phyloP scores from a whole-genome alignment of 2,329 filamentous ascomycete genomes.

The Tympanopsis confertula region DNA sequence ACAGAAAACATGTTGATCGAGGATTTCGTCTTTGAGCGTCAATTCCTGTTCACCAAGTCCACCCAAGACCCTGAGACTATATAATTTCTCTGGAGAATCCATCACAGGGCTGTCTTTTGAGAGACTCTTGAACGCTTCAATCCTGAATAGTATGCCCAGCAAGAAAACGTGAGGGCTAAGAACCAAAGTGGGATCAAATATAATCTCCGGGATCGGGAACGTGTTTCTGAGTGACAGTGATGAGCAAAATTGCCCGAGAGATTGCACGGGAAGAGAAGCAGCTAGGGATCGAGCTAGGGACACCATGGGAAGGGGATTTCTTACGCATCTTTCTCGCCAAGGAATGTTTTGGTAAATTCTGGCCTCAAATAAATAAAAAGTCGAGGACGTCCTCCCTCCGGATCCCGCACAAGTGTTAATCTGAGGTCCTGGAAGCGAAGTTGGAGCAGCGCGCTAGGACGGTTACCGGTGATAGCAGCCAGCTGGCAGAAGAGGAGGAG shows the following conservation, averaged over 20 bases:
- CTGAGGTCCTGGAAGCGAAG: slow-evolving; percentile 13
- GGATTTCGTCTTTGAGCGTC: slow-evolving; percentile 15
- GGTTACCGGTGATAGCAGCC: slow-evolving; percentile 13
- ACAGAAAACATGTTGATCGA: slow-evolving; percentile 17
- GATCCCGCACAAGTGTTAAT: slow-evolving; percentile 14
- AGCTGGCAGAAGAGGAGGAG: slow-evolving; percentile 13
- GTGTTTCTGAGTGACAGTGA: slow-evolving; percentile 14
- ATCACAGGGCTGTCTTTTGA: slow-evolving; percentile 9
- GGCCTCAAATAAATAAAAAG: slow-evolving; percentile 13
- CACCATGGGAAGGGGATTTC: slow-evolving; percentile 2
- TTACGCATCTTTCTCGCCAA: slow-evolving; percentile 11
- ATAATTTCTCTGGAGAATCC: slow-evolving; percentile 18
- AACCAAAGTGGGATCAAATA: slow-evolving; percentile 16
- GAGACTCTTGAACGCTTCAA: slow-evolving; percentile 15
- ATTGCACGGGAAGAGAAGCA: too few species aligned
- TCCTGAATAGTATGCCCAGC: slow-evolving; percentile 16
- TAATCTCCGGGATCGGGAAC: slow-evolving; percentile 16
- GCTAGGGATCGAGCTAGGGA: too few species aligned
- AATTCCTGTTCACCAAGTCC: slow-evolving; percentile 17
- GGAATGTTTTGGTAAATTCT: slow-evolving; percentile 12
- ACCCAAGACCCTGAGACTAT: slow-evolving; percentile 17
- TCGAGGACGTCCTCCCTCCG: slow-evolving; percentile 7
- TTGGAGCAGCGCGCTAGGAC: slow-evolving; percentile 8
- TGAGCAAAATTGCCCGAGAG: slow-evolving; percentile 6
- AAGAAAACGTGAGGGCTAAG: slow-evolving; percentile 17